phyloP scores from a whole-genome alignment of 441 rosid species.

The Bruguiera hainesii region DNA sequence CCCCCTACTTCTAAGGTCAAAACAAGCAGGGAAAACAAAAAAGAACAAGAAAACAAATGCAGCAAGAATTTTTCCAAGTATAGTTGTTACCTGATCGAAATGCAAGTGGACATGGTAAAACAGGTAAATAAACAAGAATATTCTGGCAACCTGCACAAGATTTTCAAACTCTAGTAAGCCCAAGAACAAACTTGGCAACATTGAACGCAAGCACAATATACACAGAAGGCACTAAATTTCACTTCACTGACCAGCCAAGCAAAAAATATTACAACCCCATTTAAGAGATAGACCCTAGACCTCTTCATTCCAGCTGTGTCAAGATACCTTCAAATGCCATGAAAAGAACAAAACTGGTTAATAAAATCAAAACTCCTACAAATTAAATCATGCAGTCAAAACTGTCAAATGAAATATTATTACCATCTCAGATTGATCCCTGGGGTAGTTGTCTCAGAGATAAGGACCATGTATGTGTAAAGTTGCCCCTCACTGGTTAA shows the following conservation, averaged over 20 bases:
- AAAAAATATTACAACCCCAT: slow-evolving; percentile 49
- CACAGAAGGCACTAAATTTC: not conserved
- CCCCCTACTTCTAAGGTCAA: not conserved
- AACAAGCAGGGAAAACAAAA: not conserved
- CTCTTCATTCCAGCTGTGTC: slow-evolving; percentile 54
- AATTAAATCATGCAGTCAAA: not conserved
- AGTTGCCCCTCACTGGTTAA: slow-evolving; percentile 42
- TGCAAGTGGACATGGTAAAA: slow-evolving; percentile 50
- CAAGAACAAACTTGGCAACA: not conserved
- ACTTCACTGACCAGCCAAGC: slow-evolving; percentile 49
- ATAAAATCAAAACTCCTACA: not conserved
- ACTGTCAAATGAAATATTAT: not conserved
- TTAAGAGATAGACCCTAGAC: slow-evolving; percentile 47
- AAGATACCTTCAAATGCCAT: slow-evolving; percentile 34
- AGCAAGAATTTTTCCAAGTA: not conserved
- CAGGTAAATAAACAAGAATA: slow-evolving; percentile 44
- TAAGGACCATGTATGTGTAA: slow-evolving; percentile 40
- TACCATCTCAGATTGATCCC: slow-evolving; percentile 51
- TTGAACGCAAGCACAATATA: not conserved
- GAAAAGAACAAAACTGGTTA: not conserved
- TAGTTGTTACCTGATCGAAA: slow-evolving; percentile 38
- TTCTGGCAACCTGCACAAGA: slow-evolving; percentile 45
- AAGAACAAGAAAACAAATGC: no score
- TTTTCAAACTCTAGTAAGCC: not conserved
- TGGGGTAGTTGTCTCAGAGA: slow-evolving; percentile 48